These are phyloP conservation scores for Colletotrichum spinosum DNA, from an alignment of 2,329 filamentous ascomycete genomes.

Conservation along the genomic window DNA sequence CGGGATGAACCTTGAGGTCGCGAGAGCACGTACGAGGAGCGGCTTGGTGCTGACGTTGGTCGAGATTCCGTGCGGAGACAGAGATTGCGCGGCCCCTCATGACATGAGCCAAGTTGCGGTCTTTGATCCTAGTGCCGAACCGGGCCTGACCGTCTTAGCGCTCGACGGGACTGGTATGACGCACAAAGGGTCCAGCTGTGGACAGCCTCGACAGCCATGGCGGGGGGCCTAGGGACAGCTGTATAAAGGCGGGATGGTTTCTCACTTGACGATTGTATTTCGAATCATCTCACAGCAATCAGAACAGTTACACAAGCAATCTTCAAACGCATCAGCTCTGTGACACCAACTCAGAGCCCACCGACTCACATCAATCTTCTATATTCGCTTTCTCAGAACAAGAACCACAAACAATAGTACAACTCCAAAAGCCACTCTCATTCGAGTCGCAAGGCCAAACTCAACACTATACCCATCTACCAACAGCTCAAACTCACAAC, in stretches of 20 bases:
- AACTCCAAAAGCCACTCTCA: background rate
- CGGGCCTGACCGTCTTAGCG: conserved; percentile 25
- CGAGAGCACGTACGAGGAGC: background rate
- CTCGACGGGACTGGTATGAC: conserved; percentile 29
- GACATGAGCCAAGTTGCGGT: conserved; percentile 28
- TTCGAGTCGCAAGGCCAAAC: background rate
- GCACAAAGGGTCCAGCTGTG: conserved; percentile 17
- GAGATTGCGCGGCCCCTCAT: conserved; percentile 31
- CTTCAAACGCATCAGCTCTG: background rate
- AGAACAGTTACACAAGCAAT: background rate
- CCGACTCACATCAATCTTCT: background rate
- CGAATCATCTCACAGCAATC: background rate
- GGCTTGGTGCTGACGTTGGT: conserved; percentile 32
- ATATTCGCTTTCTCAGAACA: background rate
- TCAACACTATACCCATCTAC: background rate
- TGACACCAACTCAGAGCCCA: background rate
- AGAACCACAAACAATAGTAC: background rate
- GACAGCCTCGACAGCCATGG: conserved; percentile 12
- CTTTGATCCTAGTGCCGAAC: conserved; percentile 13
- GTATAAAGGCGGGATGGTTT: conserved; percentile 4
- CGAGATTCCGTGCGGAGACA: conserved; percentile 18
- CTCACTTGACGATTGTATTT: background rate
- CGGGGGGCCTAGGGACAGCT: background rate
- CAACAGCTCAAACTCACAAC: too few relatives aligned
- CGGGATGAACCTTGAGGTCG: conserved; percentile 5